A percentile compares a stretch with the other conserved stretches of the same genome.
Evolutionary conservation across 2,329 filamentous ascomycete species (phyloP).

Genomic region (Meredithiella fracta): DNA sequence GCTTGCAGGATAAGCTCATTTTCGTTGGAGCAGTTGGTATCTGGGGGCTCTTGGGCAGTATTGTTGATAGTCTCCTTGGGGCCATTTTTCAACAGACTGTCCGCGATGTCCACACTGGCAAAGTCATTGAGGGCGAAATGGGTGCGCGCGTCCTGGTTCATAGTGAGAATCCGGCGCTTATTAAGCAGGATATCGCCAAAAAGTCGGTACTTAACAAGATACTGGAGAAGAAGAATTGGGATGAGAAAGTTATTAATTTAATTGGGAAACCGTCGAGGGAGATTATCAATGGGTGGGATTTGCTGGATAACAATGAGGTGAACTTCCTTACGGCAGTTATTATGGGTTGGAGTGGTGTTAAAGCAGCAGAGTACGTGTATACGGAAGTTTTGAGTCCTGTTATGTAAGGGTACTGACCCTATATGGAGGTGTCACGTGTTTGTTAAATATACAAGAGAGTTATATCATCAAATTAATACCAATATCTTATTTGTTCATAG

Average conservation of each 20-base stretch:
- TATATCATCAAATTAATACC: too few relatives aligned
- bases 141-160: slow-evolving; percentile 43
- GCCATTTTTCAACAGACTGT: slow-evolving; percentile 76
- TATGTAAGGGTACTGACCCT: background rate
- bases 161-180: slow-evolving; percentile 16
- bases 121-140: slow-evolving; percentile 75
- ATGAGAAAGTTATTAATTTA: slow-evolving; percentile 34
- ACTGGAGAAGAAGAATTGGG: slow-evolving; percentile 33
- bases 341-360: slow-evolving; percentile 65
- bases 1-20: slow-evolving; percentile 34
- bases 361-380: slow-evolving; percentile 9
- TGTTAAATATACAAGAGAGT: too few relatives aligned
- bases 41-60: slow-evolving; percentile 63
- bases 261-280: slow-evolving; percentile 41
- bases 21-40: slow-evolving; percentile 44
- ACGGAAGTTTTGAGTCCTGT: too few relatives aligned
- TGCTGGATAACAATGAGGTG: slow-evolving; percentile 89
- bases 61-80: slow-evolving; percentile 78
- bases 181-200: slow-evolving; percentile 21
- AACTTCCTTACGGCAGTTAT: slow-evolving; percentile 78
- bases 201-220: slow-evolving; percentile 28
- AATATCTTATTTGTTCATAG: too few relatives aligned
- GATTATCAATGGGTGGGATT: slow-evolving; percentile 49
- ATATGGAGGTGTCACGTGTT: background rate
- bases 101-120: slow-evolving; percentile 64